Conservation (phyloP, 257 asterid species). For the Scutellaria barbata region DNA sequence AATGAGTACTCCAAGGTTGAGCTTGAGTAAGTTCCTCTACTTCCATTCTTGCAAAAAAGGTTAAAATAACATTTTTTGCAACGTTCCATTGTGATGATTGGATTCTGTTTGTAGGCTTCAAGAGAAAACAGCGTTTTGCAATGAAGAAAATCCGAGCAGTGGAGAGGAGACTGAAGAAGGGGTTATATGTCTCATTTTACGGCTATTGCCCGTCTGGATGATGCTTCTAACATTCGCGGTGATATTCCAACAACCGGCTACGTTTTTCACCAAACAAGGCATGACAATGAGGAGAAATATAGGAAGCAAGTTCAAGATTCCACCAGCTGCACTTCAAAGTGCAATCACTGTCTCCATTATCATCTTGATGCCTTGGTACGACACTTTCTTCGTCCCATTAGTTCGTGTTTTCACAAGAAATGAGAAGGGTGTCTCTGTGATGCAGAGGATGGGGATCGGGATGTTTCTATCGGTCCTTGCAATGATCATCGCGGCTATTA, state of each 20-base stretch:
- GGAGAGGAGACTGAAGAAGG: constrained; percentile 31
- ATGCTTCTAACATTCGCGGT: constrained; percentile 89
- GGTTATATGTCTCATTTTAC: constrained; percentile 51
- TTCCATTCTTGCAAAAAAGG: too few species aligned
- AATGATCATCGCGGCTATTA: constrained; percentile 79
- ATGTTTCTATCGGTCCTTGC: constrained; percentile 83
- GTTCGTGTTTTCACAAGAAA: constrained; percentile 54
- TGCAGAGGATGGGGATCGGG: constrained; percentile 90
- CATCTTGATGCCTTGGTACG: constrained; percentile 81
- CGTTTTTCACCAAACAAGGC: constrained; percentile 97
- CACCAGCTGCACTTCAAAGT: constrained; percentile 97
- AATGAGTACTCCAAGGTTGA: constrained; percentile 48
- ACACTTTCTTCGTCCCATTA: constrained; percentile 69
- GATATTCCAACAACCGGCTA: constrained; percentile 89
- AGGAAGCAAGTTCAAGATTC: constrained; percentile 68
- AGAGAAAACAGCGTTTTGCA: constrained; percentile 48
- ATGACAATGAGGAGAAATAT: constrained; percentile 80
- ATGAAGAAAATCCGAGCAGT: constrained; percentile 34
- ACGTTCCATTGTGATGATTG: neutral
- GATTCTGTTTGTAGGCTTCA: constrained; percentile 55
- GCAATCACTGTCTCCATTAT: constrained; percentile 82
- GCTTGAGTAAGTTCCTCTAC: constrained; percentile 64
- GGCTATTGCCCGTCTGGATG: constrained; percentile 77
- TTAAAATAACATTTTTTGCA: neutral
- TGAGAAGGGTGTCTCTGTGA: constrained; percentile 72